Percentiles rank a stretch among this genome's conserved stretches.
Evolutionary conservation across 2,329 filamentous ascomycete species (phyloP).

Genomic region (Apiospora kogelbergensis): DNA sequence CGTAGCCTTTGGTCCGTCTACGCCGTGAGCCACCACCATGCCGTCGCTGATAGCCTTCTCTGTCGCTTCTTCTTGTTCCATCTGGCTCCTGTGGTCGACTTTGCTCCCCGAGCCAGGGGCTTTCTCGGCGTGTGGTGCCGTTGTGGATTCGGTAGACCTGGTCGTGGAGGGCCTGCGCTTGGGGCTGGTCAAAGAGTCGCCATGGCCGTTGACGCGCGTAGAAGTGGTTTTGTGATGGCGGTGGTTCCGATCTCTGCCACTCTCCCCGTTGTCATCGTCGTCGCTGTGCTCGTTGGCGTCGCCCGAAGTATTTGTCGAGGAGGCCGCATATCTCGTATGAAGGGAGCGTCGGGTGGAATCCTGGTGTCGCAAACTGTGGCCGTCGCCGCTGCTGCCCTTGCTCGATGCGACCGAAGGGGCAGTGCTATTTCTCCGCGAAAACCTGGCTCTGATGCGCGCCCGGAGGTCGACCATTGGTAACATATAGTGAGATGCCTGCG

Average conservation of each 20-base stretch:
- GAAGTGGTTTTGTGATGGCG: not conserved
- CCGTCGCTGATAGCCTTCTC: conserved; percentile 3
- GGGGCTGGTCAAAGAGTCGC: not conserved
- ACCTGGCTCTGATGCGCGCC: conserved; percentile 17
- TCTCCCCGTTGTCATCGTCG: conserved; percentile 13
- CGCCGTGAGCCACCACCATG: conserved; percentile 2
- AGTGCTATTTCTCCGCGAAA: conserved; percentile 15
- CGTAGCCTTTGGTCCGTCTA: not conserved
- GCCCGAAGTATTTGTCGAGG: not conserved
- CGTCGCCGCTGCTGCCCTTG: conserved; percentile 11
- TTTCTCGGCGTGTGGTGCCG: not conserved
- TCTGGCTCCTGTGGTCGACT: not conserved
- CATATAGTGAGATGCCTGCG: not conserved
- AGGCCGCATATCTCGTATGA: not conserved
- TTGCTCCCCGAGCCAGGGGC: not conserved
- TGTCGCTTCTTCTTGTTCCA: not conserved
- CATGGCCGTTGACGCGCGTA: conserved; percentile 13
- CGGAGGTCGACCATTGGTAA: conserved; percentile 17
- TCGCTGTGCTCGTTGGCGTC: conserved; percentile 21
- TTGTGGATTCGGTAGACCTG: not conserved
- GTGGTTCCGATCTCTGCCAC: not conserved
- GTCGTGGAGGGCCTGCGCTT: conserved; percentile 8
- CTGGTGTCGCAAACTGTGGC: conserved; percentile 9
- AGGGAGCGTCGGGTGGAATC: not conserved
- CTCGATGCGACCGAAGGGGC: conserved; percentile 13